These are phyloP conservation scores for Wolfiporia cocos DNA, from an alignment of 1,284 basidiomycete genomes.

Conservation along the genomic window DNA sequence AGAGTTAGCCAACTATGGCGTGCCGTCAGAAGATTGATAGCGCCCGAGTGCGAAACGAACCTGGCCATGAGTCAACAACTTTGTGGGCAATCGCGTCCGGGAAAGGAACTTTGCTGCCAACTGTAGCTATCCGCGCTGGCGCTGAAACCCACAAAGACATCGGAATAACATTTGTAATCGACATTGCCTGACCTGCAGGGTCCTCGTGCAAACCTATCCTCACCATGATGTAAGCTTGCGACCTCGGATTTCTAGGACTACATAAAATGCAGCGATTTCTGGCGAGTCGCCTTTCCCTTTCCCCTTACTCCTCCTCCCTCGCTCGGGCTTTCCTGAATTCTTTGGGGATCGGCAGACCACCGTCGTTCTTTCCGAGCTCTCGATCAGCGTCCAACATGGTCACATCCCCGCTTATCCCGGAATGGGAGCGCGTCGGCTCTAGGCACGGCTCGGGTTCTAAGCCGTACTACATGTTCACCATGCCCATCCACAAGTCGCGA, in stretches of 20 bases:
- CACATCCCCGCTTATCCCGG: constrained; percentile 3
- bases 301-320: constrained; percentile 4
- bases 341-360: constrained; percentile 5
- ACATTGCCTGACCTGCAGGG: constrained; percentile 3
- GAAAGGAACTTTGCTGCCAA: background rate
- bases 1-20: background rate
- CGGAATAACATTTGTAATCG: constrained; percentile 1
- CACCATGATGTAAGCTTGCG: constrained; percentile 9
- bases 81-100: background rate
- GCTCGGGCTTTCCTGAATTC: background rate
- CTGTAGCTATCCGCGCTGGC: background rate
- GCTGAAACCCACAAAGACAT: background rate
- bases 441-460: constrained; percentile 11
- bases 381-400: constrained; percentile 12
- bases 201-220: too few species aligned
- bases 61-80: background rate
- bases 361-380: constrained; percentile 5
- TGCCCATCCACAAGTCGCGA: constrained; percentile 68
- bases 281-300: constrained; percentile 10
- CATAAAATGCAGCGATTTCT: constrained; percentile 16
- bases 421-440: constrained; percentile 20
- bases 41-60: background rate
- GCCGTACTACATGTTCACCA: constrained; percentile 43
- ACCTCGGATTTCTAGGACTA: background rate
- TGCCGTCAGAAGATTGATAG: background rate